Percentiles rank a stretch among this genome's conserved stretches.
phyloP scores from a whole-genome alignment of 2,329 filamentous ascomycete genomes.

The Ascochyta clinopodiicola region DNA sequence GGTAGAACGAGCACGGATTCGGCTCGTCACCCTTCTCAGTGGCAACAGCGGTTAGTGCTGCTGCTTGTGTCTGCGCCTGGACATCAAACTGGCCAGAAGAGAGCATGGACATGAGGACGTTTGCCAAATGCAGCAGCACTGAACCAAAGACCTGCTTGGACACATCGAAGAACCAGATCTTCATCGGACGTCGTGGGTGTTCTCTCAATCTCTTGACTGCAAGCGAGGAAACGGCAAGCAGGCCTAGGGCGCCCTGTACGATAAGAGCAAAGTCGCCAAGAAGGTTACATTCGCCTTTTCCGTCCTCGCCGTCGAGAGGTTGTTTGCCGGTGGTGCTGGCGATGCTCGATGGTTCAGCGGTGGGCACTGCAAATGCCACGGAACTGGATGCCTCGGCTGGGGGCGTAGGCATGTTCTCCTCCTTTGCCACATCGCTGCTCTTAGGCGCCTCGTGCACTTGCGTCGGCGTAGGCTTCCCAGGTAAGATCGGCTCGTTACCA shows the following conservation, averaged over 20 bases:
- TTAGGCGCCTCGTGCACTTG: constrained; percentile 8
- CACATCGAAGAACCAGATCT: constrained; percentile 97
- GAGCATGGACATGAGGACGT: constrained; percentile 95
- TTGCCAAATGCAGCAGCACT: constrained; percentile 87
- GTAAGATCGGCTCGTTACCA: constrained; percentile 10
- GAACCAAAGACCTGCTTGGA: constrained; percentile 98
- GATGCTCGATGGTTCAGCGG: constrained; percentile 21
- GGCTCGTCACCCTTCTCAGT: constrained; percentile 61
- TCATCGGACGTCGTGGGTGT: constrained; percentile 86
- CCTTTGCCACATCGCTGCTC: neutral
- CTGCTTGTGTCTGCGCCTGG: constrained; percentile 56
- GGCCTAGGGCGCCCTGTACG: constrained; percentile 86
- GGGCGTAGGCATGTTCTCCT: constrained; percentile 20
- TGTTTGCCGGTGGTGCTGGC: constrained; percentile 29
- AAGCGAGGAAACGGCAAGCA: constrained; percentile 80
- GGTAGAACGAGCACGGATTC: constrained; percentile 96
- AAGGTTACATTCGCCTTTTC: constrained; percentile 79
- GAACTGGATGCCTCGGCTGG: constrained; percentile 16
- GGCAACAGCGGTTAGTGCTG: constrained; percentile 28
- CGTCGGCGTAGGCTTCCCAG: constrained; percentile 7
- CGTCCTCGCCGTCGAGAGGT: constrained; percentile 53
- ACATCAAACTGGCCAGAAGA: constrained; percentile 83
- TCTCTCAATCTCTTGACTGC: constrained; percentile 95
- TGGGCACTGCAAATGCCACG: constrained; percentile 19
- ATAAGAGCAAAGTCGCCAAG: constrained; percentile 90